Conservation (phyloP, 179 eudicot species). For the Drosera spatulata region DNA sequence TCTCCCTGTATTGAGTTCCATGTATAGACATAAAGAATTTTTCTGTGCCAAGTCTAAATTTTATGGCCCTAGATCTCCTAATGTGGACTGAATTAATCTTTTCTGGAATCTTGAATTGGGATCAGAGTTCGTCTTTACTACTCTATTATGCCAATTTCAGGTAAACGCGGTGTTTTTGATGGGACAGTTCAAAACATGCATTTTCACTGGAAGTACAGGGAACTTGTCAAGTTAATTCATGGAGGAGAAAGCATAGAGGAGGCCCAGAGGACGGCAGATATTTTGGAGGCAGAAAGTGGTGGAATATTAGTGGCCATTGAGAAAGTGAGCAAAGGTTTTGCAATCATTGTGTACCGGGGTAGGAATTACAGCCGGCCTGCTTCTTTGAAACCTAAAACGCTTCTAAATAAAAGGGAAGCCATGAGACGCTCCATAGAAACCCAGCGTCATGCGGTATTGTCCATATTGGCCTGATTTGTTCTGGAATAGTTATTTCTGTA, state of each 20-base stretch:
- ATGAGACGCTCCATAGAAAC: constrained; percentile 77
- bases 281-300: constrained; percentile 90
- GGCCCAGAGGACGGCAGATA: constrained; percentile 47
- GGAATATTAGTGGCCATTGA: constrained; percentile 90
- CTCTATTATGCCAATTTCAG: constrained; percentile 20
- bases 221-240: constrained; percentile 84
- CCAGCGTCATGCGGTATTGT: constrained; percentile 69
- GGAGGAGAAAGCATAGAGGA: constrained; percentile 69
- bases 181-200: constrained; percentile 99
- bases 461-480: neutral
- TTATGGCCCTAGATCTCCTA: too few relatives aligned
- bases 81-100: too few relatives aligned
- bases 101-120: neutral
- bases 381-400: constrained; percentile 71
- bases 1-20: too few relatives aligned
- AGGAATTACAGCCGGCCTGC: constrained; percentile 87
- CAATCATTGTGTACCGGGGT: constrained; percentile 92
- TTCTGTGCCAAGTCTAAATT: too few relatives aligned
- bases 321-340: constrained; percentile 65
- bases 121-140: neutral
- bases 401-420: constrained; percentile 83
- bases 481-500: too few relatives aligned
- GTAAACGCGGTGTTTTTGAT: constrained; percentile 94
- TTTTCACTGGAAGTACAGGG: constrained; percentile 99
- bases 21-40: too few relatives aligned